Conservation (phyloP, 2,329 filamentous ascomycete species). For the Nectriaceae sp. region DNA sequence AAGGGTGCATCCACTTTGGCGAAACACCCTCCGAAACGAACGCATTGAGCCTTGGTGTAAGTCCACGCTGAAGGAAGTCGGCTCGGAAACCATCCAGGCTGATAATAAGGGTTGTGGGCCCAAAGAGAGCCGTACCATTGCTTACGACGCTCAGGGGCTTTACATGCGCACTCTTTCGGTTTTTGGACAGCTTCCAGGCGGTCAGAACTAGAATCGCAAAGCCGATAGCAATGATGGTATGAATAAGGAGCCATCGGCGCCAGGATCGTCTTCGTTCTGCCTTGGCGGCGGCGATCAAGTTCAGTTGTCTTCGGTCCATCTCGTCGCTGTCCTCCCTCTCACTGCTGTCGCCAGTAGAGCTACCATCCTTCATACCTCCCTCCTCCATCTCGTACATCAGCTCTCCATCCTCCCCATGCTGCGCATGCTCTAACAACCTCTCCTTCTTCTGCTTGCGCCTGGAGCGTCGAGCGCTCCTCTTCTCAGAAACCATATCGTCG, state of each 20-base stretch:
- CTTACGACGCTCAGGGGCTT: conserved; percentile 46
- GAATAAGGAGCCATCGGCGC: conserved; percentile 55
- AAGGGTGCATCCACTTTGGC: conserved; percentile 88
- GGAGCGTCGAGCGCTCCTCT: conserved; percentile 49
- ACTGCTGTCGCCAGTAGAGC: conserved; percentile 62
- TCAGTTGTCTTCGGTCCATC: conserved; percentile 54
- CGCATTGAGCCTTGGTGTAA: conserved; percentile 80
- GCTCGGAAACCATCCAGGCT: conserved; percentile 95
- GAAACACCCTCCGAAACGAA: conserved; percentile 85
- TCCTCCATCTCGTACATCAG: conserved; percentile 93
- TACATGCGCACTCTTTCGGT: conserved; percentile 36
- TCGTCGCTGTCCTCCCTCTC: conserved; percentile 62
- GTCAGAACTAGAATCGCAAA: conserved; percentile 58
- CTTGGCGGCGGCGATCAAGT: conserved; percentile 50
- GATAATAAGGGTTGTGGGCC: conserved; percentile 88
- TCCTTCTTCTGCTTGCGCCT: conserved; percentile 57
- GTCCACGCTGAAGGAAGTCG: conserved; percentile 80
- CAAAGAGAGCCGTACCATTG: conserved; percentile 89
- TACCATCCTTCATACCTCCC: conserved; percentile 69
- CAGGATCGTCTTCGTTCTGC: conserved; percentile 53
- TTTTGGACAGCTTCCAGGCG: conserved; percentile 60
- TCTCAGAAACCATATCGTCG: conserved; percentile 52
- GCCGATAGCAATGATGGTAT: conserved; percentile 52
- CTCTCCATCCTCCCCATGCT: conserved; percentile 68
- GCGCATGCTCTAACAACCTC: conserved; percentile 53